Percentiles rank a stretch among this genome's conserved stretches.
These are phyloP conservation scores for Clavispora carvajalis DNA, from an alignment of 805 yeast species.

Conservation along the genomic window DNA sequence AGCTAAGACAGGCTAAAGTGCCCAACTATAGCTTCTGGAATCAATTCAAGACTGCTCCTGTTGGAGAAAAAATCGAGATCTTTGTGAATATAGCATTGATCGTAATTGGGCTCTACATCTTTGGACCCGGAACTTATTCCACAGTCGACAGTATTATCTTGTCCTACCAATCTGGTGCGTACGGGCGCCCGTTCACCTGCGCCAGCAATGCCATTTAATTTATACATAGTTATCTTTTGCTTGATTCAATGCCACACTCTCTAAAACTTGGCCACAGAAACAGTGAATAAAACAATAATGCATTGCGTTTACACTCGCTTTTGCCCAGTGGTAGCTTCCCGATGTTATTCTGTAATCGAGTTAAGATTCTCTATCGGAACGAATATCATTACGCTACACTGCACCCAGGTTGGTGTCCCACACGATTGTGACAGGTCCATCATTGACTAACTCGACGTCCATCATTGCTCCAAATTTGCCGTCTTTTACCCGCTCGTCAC, in stretches of 20 bases:
- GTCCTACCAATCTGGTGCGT: constrained; percentile 43
- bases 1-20: constrained; percentile 27
- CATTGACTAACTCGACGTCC: constrained; percentile 85
- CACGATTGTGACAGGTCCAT: constrained; percentile 88
- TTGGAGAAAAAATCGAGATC: constrained; percentile 33
- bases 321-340: too few species aligned
- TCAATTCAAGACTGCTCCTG: constrained; percentile 23
- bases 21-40: constrained; percentile 15
- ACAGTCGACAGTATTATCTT: constrained; percentile 49
- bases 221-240: background rate
- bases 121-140: constrained; percentile 58
- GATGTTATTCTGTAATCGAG: too few species aligned
- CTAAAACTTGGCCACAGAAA: too few species aligned
- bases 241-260: background rate
- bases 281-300: too few species aligned
- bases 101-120: constrained; percentile 45
- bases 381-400: too few species aligned
- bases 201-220: constrained; percentile 28
- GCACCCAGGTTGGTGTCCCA: constrained; percentile 55
- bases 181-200: constrained; percentile 51
- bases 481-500: constrained; percentile 61
- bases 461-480: constrained; percentile 97
- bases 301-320: too few species aligned
- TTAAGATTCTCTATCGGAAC: too few species aligned
- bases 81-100: constrained; percentile 34